These are phyloP conservation scores for Curvularia eragrostidis DNA, from an alignment of 2,329 filamentous ascomycete species.

Conservation along the genomic window DNA sequence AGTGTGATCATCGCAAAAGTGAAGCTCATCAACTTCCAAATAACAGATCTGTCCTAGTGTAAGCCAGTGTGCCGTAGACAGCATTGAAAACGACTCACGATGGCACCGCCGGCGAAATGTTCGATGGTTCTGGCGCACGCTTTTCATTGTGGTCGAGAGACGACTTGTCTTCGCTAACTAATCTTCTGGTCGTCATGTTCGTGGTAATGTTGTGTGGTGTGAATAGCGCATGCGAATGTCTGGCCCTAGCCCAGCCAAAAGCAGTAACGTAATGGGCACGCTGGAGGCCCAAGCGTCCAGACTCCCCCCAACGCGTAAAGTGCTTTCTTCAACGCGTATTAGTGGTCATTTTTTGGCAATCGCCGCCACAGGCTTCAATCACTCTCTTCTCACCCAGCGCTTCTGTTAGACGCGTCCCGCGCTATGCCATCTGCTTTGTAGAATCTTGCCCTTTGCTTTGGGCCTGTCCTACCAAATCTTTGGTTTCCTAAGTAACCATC, in stretches of 20 bases:
- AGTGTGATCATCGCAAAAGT: slow-evolving; percentile 88
- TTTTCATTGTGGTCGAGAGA: slow-evolving; percentile 57
- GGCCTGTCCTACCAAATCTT: slow-evolving; percentile 14
- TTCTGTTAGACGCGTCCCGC: neutral
- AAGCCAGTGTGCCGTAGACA: neutral
- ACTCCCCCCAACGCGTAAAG: slow-evolving; percentile 19
- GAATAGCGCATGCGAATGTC: slow-evolving; percentile 7
- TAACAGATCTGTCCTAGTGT: slow-evolving; percentile 69
- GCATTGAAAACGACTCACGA: slow-evolving; percentile 61
- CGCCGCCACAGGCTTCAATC: slow-evolving; percentile 15
- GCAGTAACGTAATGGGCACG: slow-evolving; percentile 24
- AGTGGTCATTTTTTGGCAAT: slow-evolving; percentile 22
- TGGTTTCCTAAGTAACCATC: slow-evolving; percentile 11
- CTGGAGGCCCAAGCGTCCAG: slow-evolving; percentile 20
- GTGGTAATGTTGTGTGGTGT: slow-evolving; percentile 5
- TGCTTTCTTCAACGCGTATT: slow-evolving; percentile 15
- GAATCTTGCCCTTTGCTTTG: slow-evolving; percentile 13
- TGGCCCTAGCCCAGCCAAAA: slow-evolving; percentile 11
- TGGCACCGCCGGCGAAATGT: slow-evolving; percentile 83
- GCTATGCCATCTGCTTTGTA: slow-evolving; percentile 27
- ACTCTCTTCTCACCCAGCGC: slow-evolving; percentile 10
- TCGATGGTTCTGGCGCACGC: slow-evolving; percentile 61
- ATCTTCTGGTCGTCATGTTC: slow-evolving; percentile 73
- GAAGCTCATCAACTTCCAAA: slow-evolving; percentile 88
- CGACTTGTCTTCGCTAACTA: slow-evolving; percentile 69